These are phyloP conservation scores for Stagonosporopsis cucurbitacearum DNA, from an alignment of 2,329 filamentous ascomycete genomes.

Conservation along the genomic window DNA sequence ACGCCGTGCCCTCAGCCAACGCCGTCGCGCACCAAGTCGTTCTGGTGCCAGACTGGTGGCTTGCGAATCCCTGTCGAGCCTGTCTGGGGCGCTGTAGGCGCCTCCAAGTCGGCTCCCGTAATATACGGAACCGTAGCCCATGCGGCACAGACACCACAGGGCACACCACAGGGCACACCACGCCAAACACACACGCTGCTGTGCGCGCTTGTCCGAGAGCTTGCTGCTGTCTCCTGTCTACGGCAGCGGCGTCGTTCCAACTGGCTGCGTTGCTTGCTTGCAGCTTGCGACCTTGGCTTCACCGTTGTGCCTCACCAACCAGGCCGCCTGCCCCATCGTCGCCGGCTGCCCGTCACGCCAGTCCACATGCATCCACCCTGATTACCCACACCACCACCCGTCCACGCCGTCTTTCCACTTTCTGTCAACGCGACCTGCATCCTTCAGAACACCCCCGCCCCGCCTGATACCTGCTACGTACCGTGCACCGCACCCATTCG, in stretches of 20 bases:
- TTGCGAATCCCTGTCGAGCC: constrained; percentile 33
- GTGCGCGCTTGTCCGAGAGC: constrained; percentile 6
- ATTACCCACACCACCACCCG: constrained; percentile 23
- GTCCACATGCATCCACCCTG: constrained; percentile 27
- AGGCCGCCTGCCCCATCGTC: constrained; percentile 24
- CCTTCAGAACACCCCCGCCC: constrained; percentile 3
- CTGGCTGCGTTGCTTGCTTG: constrained; percentile 28
- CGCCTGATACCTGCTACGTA: constrained; percentile 13
- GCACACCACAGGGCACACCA: too few relatives aligned
- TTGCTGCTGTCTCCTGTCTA: too few relatives aligned
- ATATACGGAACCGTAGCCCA: too few relatives aligned
- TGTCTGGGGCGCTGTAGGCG: constrained; percentile 22
- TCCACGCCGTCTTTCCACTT: constrained; percentile 25
- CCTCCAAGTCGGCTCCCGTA: too few relatives aligned
- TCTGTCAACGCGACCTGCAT: constrained; percentile 4
- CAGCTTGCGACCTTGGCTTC: too few relatives aligned
- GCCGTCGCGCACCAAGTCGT: constrained; percentile 31
- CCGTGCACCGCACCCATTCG: too few relatives aligned
- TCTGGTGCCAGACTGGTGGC: constrained; percentile 42
- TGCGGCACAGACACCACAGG: constrained; percentile 17
- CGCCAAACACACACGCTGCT: too few relatives aligned
- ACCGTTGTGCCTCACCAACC: too few relatives aligned
- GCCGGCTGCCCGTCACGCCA: constrained; percentile 7
- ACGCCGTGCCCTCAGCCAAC: too few relatives aligned
- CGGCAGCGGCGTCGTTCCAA: constrained; percentile 11